phyloP scores from a whole-genome alignment of 2,329 filamentous ascomycete genomes.

The Myriangium duriaei region DNA sequence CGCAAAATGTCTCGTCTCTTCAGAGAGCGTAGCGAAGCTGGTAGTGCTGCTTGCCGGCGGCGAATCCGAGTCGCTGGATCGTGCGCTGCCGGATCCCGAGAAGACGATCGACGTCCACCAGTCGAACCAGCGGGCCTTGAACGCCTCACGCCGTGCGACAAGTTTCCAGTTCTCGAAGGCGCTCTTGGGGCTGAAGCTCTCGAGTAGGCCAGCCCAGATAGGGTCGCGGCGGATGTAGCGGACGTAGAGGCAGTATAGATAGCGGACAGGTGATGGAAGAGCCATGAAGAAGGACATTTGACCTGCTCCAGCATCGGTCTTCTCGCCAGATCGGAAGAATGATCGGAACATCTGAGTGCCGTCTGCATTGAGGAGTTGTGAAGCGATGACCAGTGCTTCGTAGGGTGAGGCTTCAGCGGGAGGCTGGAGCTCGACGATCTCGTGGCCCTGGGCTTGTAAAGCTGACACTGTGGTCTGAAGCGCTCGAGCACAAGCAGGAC shows the following conservation, averaged over 20 bases:
- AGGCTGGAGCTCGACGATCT: conserved; percentile 56
- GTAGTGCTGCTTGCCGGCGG: conserved; percentile 2
- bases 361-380: conserved; percentile 72
- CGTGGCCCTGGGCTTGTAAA: conserved; percentile 59
- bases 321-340: conserved; percentile 65
- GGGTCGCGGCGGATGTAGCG: conserved; percentile 65
- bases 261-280: conserved; percentile 62
- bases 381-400: conserved; percentile 62
- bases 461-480: conserved; percentile 58
- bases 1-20: conserved; percentile 23
- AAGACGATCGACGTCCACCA: conserved; percentile 50
- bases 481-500: conserved; percentile 70
- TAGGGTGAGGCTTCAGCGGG: conserved; percentile 49
- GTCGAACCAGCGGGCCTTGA: conserved; percentile 65
- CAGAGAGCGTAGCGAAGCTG: conserved; percentile 6
- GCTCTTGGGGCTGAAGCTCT: conserved; percentile 59
- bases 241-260: conserved; percentile 81
- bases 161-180: conserved; percentile 74
- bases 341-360: conserved; percentile 69
- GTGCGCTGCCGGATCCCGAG: conserved; percentile 14
- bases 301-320: conserved; percentile 62
- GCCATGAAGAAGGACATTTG: conserved; percentile 64
- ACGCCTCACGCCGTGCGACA: conserved; percentile 62
- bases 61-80: conserved; percentile 22
- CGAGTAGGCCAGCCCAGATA: conserved; percentile 66